These are phyloP conservation scores for Paramecium bursaria DNA, from an alignment of 73 alveolate species.

Conservation along the genomic window DNA sequence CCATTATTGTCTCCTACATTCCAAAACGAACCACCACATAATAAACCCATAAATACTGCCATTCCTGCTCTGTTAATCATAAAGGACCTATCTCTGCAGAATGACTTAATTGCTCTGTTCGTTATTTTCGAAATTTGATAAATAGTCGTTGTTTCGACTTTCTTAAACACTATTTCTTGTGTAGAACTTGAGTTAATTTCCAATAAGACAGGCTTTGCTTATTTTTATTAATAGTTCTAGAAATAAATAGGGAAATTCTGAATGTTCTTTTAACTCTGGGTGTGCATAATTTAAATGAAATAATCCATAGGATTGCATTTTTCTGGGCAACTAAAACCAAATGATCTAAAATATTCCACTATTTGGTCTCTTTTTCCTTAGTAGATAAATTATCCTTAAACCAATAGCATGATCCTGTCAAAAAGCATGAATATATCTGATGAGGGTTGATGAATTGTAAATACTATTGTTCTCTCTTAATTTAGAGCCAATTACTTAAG, in stretches of 20 bases:
- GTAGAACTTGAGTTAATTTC: conserved; percentile 28
- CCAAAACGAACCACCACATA: background rate
- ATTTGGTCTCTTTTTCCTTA: conserved; percentile 72
- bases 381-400: conserved; percentile 73
- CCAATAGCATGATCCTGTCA: conserved; percentile 69
- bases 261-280: conserved; percentile 33
- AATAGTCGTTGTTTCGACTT: conserved; percentile 26
- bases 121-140: conserved; percentile 2
- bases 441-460: conserved; percentile 85
- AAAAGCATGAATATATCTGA: conserved; percentile 70
- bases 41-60: conserved; percentile 34
- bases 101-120: conserved; percentile 34
- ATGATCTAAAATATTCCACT: conserved; percentile 74
- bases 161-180: conserved; percentile 1
- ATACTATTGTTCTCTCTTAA: conserved; percentile 70
- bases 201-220: background rate
- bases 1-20: background rate
- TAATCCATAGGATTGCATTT: conserved; percentile 87
- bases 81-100: conserved; percentile 21
- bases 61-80: background rate
- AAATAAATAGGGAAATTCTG: conserved; percentile 40
- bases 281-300: conserved; percentile 69
- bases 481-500: conserved; percentile 51
- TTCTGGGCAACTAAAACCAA: conserved; percentile 80
- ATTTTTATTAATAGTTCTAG: conserved; percentile 16